These are phyloP conservation scores for Termitomyces sp. DNA, from an alignment of 768 basidiomycete genomes.

Conservation along the genomic window DNA sequence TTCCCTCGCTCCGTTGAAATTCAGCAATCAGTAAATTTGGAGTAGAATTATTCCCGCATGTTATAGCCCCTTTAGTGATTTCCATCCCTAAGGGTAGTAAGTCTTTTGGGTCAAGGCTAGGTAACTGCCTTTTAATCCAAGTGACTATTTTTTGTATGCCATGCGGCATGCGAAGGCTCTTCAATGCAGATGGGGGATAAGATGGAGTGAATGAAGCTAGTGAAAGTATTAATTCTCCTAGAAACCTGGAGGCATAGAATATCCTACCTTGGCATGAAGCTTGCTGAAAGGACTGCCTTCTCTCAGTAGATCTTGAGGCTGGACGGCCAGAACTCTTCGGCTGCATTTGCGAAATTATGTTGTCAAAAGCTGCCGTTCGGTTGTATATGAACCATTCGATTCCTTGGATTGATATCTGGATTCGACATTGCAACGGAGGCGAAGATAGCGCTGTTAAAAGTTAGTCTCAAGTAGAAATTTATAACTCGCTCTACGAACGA, in stretches of 20 bases:
- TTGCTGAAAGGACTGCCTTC: slow-evolving; percentile 33
- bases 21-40: slow-evolving; percentile 78
- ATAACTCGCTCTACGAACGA: slow-evolving; percentile 31
- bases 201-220: slow-evolving; percentile 23
- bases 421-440: slow-evolving; percentile 61
- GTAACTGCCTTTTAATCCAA: slow-evolving; percentile 60
- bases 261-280: slow-evolving; percentile 37
- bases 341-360: slow-evolving; percentile 75
- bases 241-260: not conserved
- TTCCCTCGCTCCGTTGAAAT: slow-evolving; percentile 73
- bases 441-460: slow-evolving; percentile 25
- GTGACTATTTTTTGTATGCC: slow-evolving; percentile 35
- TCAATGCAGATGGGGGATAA: slow-evolving; percentile 26
- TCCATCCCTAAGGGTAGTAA: slow-evolving; percentile 83
- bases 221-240: not conserved
- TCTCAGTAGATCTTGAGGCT: slow-evolving; percentile 31
- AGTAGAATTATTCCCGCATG: slow-evolving; percentile 83
- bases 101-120: slow-evolving; percentile 73
- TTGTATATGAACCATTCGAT: slow-evolving; percentile 95
- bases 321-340: slow-evolving; percentile 29
- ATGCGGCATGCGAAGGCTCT: slow-evolving; percentile 28
- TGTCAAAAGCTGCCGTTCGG: slow-evolving; percentile 82
- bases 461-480: slow-evolving; percentile 1
- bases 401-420: slow-evolving; percentile 77
- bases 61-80: slow-evolving; percentile 74